Evolutionary conservation across 129 eudicot genomes (phyloP).

Genomic region (Centaurea solstitialis): DNA sequence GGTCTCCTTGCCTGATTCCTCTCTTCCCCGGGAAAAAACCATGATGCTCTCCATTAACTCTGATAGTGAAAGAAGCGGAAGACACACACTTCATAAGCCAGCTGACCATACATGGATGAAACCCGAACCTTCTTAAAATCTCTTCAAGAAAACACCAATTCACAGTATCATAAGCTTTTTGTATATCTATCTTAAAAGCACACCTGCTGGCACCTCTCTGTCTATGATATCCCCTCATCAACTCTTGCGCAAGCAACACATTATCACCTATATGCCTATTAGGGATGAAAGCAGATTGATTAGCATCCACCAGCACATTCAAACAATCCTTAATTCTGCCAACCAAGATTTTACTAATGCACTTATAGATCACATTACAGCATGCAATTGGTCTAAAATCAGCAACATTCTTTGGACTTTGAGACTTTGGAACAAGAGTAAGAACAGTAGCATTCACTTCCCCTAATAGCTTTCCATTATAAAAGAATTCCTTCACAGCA

Average conservation of each 20-base stretch:
- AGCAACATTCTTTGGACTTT: background rate
- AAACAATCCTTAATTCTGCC: background rate
- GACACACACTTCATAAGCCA: background rate
- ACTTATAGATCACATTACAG: background rate
- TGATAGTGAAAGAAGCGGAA: background rate
- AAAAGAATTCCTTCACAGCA: background rate
- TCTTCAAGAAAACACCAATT: background rate
- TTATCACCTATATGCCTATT: background rate
- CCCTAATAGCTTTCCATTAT: background rate
- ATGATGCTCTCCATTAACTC: background rate
- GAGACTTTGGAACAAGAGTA: background rate
- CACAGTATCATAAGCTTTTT: background rate
- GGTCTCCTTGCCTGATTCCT: background rate
- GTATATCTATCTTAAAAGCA: background rate
- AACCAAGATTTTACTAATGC: background rate
- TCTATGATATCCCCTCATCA: background rate
- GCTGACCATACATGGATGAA: background rate
- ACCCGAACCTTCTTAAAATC: background rate
- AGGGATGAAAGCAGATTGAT: background rate
- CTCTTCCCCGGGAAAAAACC: background rate
- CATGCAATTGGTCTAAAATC: background rate
- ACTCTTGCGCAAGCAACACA: background rate
- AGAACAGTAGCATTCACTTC: background rate
- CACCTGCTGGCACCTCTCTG: background rate
- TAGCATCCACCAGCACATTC: background rate